Base-by-base conservation (phyloP, 176 grass and related monocot species). In the Bromus sterilis region DNA sequence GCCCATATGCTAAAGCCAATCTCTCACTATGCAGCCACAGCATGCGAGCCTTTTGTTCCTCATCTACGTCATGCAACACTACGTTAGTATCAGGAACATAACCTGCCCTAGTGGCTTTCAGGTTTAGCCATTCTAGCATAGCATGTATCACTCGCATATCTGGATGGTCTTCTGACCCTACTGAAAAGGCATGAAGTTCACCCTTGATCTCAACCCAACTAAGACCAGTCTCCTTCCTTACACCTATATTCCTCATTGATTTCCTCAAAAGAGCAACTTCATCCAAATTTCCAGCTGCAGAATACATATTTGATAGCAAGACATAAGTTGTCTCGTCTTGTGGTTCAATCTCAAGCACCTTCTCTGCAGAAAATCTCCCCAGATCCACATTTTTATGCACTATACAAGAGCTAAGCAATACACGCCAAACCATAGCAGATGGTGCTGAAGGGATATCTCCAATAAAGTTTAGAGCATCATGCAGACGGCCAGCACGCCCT, bases 191-290 rank as follows among this genome's bases (percentile, higher is more conserved):
- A 68, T 84, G 76, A 84, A 84, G 39, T 42, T 80, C 69, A 73
- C 87, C 87, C 81, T 84, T 89, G 48, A 80, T 75, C 68, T 88
- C 86, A 84, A 88, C 76, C 86, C 86, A 88, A 49, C 86, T 88
- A 66, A 84, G 81, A 66, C 86, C 81, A 80, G 81, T 61, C 68
- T 49, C 81, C 71, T 88, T 88, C 76, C 71, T 88, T 68, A 84
- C 31, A 67, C 87, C 87, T 32, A 84, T 51, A 43, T 89, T 89
- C 82, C 87, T 80, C 87, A 89, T 89, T 75, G 81, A 80, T 69
- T 84, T 89, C 60, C 87, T 89, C 49, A 80, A 80, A 80, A 89
- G 68, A 39, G 87, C 81, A 80, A 89, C 87, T 40, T 84, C 59
- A 60, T 89, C 81, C 49, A 89, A 80, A 75, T 53, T 84, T 80